Evolutionary conservation across 2,329 filamentous ascomycete genomes (phyloP).

Genomic region (Apiospora phragmitis): DNA sequence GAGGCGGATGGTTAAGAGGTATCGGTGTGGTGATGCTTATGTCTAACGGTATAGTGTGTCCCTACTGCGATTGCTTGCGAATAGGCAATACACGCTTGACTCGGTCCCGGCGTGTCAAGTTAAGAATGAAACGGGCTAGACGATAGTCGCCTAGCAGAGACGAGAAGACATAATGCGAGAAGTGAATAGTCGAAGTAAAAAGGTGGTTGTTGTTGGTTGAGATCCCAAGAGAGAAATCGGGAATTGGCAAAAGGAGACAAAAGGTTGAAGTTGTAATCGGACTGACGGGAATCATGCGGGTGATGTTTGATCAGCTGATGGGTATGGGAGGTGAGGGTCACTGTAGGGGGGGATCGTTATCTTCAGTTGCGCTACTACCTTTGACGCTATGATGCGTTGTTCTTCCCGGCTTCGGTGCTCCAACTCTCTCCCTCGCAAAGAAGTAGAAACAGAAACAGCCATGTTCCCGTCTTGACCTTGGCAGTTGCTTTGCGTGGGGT

Average conservation of each 20-base stretch:
- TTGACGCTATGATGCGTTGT: neutral
- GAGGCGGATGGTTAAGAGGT: neutral
- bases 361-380: neutral
- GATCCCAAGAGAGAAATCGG: neutral
- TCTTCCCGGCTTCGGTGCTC: slow-evolving; percentile 4
- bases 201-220: slow-evolving; percentile 5
- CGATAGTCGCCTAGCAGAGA: slow-evolving; percentile 27
- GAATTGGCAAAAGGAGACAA: slow-evolving; percentile 20
- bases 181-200: slow-evolving; percentile 14
- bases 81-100: slow-evolving; percentile 10
- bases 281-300: neutral
- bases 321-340: slow-evolving; percentile 15
- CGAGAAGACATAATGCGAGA: slow-evolving; percentile 24
- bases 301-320: slow-evolving; percentile 13
- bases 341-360: slow-evolving; percentile 6
- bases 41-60: neutral
- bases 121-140: slow-evolving; percentile 24
- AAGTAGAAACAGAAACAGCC: neutral
- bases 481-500: neutral
- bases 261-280: slow-evolving; percentile 8
- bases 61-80: neutral
- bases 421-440: neutral
- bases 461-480: slow-evolving; percentile 1
- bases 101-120: slow-evolving; percentile 20
- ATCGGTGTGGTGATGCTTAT: neutral